These are phyloP conservation scores for Irpex sp. DNA, from an alignment of 1,284 basidiomycete genomes.

Conservation along the genomic window DNA sequence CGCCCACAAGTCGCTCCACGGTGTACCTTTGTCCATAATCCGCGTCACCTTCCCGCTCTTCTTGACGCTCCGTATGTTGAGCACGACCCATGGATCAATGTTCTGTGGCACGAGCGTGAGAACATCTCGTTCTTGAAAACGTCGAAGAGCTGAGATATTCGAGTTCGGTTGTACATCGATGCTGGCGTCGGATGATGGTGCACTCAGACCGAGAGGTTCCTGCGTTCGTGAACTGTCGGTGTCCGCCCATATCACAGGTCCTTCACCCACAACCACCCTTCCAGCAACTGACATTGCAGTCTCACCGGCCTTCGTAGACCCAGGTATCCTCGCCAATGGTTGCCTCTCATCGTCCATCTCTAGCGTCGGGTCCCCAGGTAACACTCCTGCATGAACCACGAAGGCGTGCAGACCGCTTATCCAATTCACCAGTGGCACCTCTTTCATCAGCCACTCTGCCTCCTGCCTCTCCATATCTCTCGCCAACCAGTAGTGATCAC, in stretches of 20 bases:
- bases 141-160: slow-evolving; percentile 18
- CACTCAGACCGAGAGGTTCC: background rate
- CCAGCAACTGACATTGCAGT: too few relatives aligned
- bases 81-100: slow-evolving; percentile 63
- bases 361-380: slow-evolving; percentile 64
- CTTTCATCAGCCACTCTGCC: slow-evolving; percentile 57
- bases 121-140: slow-evolving; percentile 54
- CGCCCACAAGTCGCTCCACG: slow-evolving; percentile 78
- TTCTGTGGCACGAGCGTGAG: slow-evolving; percentile 71
- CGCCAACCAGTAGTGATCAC: slow-evolving; percentile 75
- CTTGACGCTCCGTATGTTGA: slow-evolving; percentile 74
- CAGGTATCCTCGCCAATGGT: slow-evolving; percentile 63
- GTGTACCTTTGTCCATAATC: slow-evolving; percentile 53
- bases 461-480: slow-evolving; percentile 54
- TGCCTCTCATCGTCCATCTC: slow-evolving; percentile 49
- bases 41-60: slow-evolving; percentile 52
- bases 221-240: background rate
- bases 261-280: too few relatives aligned
- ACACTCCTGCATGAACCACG: slow-evolving; percentile 81
- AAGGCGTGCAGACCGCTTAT: slow-evolving; percentile 53
- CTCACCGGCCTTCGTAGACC: background rate
- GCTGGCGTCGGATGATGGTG: background rate
- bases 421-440: slow-evolving; percentile 52
- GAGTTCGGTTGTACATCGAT: background rate
- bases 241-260: too few relatives aligned